phyloP scores from a whole-genome alignment of 441 rosid species.

The Brassica hybrid region DNA sequence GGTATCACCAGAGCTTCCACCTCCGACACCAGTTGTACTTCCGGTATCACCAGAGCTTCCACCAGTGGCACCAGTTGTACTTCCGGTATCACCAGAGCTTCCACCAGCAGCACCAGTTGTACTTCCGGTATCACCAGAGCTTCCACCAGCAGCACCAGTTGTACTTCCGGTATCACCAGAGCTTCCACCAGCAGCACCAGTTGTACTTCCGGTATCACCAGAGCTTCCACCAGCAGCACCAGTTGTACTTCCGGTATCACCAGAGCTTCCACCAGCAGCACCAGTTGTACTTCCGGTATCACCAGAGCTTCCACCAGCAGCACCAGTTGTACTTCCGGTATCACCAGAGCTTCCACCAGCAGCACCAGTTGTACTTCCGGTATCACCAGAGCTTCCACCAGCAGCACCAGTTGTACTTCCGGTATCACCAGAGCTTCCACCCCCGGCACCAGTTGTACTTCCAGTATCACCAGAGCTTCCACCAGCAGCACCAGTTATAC shows the following conservation, averaged over 20 bases:
- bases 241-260: background rate
- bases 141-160: too few relatives aligned
- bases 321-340: background rate
- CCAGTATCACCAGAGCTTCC: background rate
- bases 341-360: background rate
- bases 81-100: too few relatives aligned
- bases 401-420: background rate
- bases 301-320: background rate
- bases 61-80: too few relatives aligned
- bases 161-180: too few relatives aligned
- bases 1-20: background rate
- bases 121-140: too few relatives aligned
- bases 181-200: too few relatives aligned
- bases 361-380: background rate
- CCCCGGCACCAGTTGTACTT: background rate
- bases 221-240: too few relatives aligned
- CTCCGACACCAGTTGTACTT: background rate
- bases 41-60: background rate
- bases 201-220: background rate
- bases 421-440: background rate
- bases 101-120: too few relatives aligned
- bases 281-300: background rate
- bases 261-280: background rate
- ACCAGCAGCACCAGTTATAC: background rate
- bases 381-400: background rate